Percentiles rank a stretch among this genome's conserved stretches.
These are phyloP conservation scores for Penicillium paxilli DNA, from an alignment of 495 filamentous ascomycete genomes.

Conservation along the genomic window DNA sequence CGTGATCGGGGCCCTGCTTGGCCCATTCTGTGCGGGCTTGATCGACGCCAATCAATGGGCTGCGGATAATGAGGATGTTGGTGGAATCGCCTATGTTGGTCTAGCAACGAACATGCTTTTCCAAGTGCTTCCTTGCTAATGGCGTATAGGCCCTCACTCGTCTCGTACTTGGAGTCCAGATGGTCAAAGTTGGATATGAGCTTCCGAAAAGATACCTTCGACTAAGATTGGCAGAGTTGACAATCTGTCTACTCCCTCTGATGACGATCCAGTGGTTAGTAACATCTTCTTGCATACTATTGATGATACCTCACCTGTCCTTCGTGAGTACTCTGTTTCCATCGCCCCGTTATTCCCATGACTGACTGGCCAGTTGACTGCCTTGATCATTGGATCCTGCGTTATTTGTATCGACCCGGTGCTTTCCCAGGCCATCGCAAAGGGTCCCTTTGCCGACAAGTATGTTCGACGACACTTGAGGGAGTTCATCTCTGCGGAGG, in stretches of 20 bases:
- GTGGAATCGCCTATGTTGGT: conserved; percentile 46
- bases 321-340: conserved; percentile 23
- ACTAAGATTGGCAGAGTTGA: conserved; percentile 26
- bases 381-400: conserved; percentile 61
- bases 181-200: conserved; percentile 39
- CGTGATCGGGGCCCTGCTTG: conserved; percentile 45
- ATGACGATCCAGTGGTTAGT: conserved; percentile 39
- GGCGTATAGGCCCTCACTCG: conserved; percentile 40
- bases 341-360: neutral
- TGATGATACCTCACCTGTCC: conserved; percentile 33
- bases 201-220: conserved; percentile 35
- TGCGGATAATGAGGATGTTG: conserved; percentile 24
- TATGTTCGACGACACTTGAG: conserved; percentile 56
- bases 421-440: conserved; percentile 60
- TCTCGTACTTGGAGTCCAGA: conserved; percentile 56
- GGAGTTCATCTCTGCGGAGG: conserved; percentile 64
- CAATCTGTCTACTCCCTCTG: conserved; percentile 38
- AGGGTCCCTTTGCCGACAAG: conserved; percentile 62
- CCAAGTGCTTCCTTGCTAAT: neutral
- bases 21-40: conserved; percentile 49
- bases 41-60: conserved; percentile 47
- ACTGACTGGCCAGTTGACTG: conserved; percentile 40
- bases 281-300: conserved; percentile 36
- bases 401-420: conserved; percentile 64
- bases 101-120: neutral